phyloP scores from a whole-genome alignment of 2,329 filamentous ascomycete species.

The Sporothrix variecibatus region DNA sequence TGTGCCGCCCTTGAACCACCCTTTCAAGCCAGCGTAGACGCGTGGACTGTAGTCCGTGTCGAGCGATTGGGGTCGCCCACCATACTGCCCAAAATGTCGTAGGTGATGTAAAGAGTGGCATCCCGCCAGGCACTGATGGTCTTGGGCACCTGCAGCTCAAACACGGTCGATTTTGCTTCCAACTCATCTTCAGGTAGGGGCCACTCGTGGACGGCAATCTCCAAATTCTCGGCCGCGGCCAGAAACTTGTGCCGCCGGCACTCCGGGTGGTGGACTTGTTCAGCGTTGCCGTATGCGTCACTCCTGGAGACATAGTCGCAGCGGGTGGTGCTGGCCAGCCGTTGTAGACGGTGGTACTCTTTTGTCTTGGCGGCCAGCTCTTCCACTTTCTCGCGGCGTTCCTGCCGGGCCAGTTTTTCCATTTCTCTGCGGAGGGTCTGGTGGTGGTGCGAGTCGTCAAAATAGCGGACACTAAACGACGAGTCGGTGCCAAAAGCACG shows the following conservation, averaged over 20 bases:
- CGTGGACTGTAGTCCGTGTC: slow-evolving; percentile 18
- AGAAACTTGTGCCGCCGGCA: slow-evolving; percentile 37
- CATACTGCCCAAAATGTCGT: slow-evolving; percentile 40
- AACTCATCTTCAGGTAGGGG: slow-evolving; percentile 46
- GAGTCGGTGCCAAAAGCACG: slow-evolving; percentile 36
- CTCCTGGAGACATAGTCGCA: slow-evolving; percentile 23
- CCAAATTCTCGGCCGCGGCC: slow-evolving; percentile 40
- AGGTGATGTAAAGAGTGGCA: slow-evolving; percentile 45
- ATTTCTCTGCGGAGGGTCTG: slow-evolving; percentile 43
- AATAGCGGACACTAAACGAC: slow-evolving; percentile 53
- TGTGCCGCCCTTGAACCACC: neutral
- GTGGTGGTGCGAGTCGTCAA: slow-evolving; percentile 45
- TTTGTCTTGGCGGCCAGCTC: slow-evolving; percentile 35
- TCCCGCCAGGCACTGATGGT: slow-evolving; percentile 53
- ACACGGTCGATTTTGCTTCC: slow-evolving; percentile 49
- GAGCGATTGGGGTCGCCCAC: neutral
- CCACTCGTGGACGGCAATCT: slow-evolving; percentile 57
- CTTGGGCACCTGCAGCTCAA: slow-evolving; percentile 51
- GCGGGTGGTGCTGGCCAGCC: slow-evolving; percentile 32
- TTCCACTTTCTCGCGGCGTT: slow-evolving; percentile 23
- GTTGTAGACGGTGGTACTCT: slow-evolving; percentile 39
- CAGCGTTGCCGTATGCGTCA: neutral
- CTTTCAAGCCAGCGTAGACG: neutral
- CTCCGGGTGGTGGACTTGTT: slow-evolving; percentile 30
- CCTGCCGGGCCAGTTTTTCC: slow-evolving; percentile 39